A percentile compares a stretch with the other conserved stretches of the same genome.
Evolutionary conservation across 805 yeast species (phyloP).

Genomic region (Blastobotrys attinorum): DNA sequence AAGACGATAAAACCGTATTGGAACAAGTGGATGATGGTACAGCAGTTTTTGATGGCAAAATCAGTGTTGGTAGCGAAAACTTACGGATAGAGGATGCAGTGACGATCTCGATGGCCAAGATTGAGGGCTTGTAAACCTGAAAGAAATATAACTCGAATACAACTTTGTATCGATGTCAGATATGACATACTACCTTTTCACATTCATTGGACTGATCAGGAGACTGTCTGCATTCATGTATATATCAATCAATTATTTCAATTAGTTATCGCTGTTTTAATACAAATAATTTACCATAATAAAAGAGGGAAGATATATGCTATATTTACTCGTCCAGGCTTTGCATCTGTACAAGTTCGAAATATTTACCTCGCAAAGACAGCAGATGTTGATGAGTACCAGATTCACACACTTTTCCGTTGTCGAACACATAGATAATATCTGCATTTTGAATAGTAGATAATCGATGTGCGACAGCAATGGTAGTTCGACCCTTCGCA

Average conservation of each 20-base stretch:
- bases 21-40: slow-evolving; percentile 46
- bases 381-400: slow-evolving; percentile 47
- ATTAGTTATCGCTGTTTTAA: no score
- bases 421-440: slow-evolving; percentile 49
- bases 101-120: slow-evolving; percentile 31
- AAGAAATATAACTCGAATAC: no score
- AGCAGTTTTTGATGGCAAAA: slow-evolving; percentile 62
- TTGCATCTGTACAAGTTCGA: slow-evolving; percentile 33
- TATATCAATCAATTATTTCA: no score
- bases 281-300: no score
- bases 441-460: slow-evolving; percentile 59
- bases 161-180: no score
- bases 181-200: no score
- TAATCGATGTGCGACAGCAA: slow-evolving; percentile 81
- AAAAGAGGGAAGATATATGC: background rate
- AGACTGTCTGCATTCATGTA: no score
- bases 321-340: slow-evolving; percentile 21
- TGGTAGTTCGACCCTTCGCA: slow-evolving; percentile 63
- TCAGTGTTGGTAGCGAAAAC: slow-evolving; percentile 43
- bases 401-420: slow-evolving; percentile 54
- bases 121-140: background rate
- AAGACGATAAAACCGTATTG: slow-evolving; percentile 40
- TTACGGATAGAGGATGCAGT: slow-evolving; percentile 66
- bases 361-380: slow-evolving; percentile 30
- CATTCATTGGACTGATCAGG: no score